Base-by-base conservation (phyloP, 1,139 yeast genomes). In the Ogataea hybrid region DNA sequence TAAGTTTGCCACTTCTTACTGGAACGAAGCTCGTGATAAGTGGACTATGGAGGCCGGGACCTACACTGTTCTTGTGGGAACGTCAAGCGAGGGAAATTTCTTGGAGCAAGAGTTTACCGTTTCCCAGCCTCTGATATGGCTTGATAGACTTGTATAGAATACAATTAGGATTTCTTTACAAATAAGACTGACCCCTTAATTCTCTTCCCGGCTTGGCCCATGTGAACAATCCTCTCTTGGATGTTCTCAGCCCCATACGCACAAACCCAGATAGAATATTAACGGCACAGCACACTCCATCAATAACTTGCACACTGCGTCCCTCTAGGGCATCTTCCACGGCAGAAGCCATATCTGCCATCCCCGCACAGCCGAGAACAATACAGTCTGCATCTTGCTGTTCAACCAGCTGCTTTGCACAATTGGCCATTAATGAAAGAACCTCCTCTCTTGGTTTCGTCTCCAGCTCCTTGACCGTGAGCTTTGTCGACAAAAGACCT, bases 1-100 rank as follows among this genome's bases (percentile, higher is more conserved):
- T 41, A 66, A 62, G 44, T 71, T 69, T 46, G 67, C 70, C 28
- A 64, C 69, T 4, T 68, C 72, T 0, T 70, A 61, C 59, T 70
- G 65, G 64, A 67, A 69, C 51, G 59, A 55, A 17, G 63, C 64
- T 54, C 56, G 57, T 50, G 50, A 61, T 49, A 58, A 65, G 46
- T 70, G 74, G 74, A 57, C 62, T 35, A 59, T 67, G 11, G 35
- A 32, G 18, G 16, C 25, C 2, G 25, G 12, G 4, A 20, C 14
- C 4, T 21, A 32, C 25, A 32, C 27, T 21, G 15, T 12, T 11
- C 7, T 25, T 8, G 28, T 25, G 28, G 28, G 28, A 25, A 8
- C 28, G 20, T 18, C 20, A 7, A 18, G 20, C 20, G 20, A 18
- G 20, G 20, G 20, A 6, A 6, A 18, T 6, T 18, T 18, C 7